Evolutionary conservation across 257 asterid genomes (phyloP).

Genomic region (Ballota nigra): DNA sequence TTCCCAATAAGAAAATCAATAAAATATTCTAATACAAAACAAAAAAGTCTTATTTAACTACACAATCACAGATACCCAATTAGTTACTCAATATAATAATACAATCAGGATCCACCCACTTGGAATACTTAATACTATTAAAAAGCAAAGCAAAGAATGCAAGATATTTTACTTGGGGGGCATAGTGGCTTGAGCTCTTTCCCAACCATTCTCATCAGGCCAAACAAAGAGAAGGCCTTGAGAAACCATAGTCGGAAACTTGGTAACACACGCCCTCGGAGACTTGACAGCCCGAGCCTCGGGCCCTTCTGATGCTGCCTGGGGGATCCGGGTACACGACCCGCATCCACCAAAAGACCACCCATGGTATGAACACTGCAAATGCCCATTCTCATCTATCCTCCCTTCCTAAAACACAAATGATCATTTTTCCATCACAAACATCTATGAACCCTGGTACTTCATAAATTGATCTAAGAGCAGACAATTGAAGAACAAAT

Average conservation of each 20-base stretch:
- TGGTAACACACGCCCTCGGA: conserved; percentile 85
- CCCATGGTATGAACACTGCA: conserved; percentile 98
- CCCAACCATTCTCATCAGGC: conserved; percentile 98
- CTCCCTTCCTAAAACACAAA: conserved; percentile 78
- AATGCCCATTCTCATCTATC: conserved; percentile 91
- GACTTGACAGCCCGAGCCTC: conserved; percentile 81
- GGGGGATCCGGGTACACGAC: conserved; percentile 87
- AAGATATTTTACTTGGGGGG: conserved; percentile 64
- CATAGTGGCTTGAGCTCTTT: conserved; percentile 72
- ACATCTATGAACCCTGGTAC: background rate
- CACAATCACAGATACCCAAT: background rate
- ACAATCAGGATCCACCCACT: background rate
- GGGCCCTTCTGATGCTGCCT: conserved; percentile 88
- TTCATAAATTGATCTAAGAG: background rate
- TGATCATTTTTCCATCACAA: background rate
- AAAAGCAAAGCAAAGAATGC: background rate
- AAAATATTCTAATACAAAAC: background rate
- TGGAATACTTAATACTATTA: background rate
- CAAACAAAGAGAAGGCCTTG: conserved; percentile 97
- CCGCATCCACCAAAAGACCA: conserved; percentile 98
- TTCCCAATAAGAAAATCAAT: background rate
- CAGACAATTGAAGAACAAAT: background rate
- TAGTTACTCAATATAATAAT: conserved; percentile 17
- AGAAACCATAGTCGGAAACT: conserved; percentile 89
- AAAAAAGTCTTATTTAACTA: conserved; percentile 5